Conservation (phyloP, 2,329 filamentous ascomycete genomes). For the Anisogramma anomala region DNA sequence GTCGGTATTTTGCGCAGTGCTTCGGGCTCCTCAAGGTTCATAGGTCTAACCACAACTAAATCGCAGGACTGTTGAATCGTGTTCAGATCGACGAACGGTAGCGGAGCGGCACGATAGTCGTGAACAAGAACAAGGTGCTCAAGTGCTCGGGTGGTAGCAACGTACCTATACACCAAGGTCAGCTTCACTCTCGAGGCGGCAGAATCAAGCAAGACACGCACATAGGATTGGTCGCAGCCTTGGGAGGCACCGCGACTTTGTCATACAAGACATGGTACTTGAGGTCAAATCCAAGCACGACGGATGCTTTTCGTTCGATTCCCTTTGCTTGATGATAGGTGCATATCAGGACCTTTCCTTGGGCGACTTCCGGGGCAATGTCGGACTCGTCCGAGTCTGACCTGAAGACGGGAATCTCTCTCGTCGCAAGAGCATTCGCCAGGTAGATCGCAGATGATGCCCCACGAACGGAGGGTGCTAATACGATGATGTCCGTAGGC, state of each 20-base stretch:
- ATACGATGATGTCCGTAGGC: constrained; percentile 9
- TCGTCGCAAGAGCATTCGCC: constrained; percentile 7
- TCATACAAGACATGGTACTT: constrained; percentile 9
- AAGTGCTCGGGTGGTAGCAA: constrained; percentile 10
- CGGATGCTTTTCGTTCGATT: constrained; percentile 10
- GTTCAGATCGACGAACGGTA: constrained; percentile 11
- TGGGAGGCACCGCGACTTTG: not conserved
- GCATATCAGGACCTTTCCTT: constrained; percentile 11
- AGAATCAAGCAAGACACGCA: no score
- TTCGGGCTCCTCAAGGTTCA: not conserved
- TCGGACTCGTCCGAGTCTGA: constrained; percentile 13
- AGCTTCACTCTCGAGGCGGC: no score
- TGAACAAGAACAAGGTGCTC: constrained; percentile 11
- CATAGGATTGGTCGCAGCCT: constrained; percentile 5
- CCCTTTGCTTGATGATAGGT: constrained; percentile 14
- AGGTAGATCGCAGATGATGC: constrained; percentile 2
- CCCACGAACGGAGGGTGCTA: constrained; percentile 10
- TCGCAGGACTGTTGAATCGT: constrained; percentile 7
- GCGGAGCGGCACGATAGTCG: constrained; percentile 1
- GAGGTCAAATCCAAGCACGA: constrained; percentile 10
- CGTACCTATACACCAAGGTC: no score
- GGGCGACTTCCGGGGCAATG: constrained; percentile 8
- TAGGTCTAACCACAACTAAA: not conserved
- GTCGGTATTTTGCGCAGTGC: not conserved
- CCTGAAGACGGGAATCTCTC: constrained; percentile 9